Evolutionary conservation across 1,284 basidiomycete species (phyloP), one percentile per base, ranked within the genome.

Genomic region (Leccinum pachyderme): DNA sequence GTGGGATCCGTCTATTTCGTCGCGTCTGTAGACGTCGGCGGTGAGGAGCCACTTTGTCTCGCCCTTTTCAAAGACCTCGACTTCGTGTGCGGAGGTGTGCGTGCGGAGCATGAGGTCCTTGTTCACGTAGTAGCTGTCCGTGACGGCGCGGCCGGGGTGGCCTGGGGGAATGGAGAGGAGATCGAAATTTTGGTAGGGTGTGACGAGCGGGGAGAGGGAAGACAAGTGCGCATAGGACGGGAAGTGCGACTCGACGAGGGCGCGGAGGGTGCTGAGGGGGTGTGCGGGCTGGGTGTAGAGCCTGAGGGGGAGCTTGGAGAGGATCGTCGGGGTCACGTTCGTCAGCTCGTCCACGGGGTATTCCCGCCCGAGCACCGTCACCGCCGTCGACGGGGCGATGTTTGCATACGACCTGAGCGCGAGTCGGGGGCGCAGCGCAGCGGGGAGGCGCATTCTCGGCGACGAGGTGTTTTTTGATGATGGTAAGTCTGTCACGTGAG

Each of bases 51-150:
- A 99, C 52, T 81, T 80, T 35, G 89, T 83, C 62, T 89, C 77
- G 5, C 92, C 92, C 35, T 78, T 74, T 43, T 81, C 74, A 73
- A 98, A 99, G 6, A 89, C 86, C 61, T 96, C 93, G 33, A 99
- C 91, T 76, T 99, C 96, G 72, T 99, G 97, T 2, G 97, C 94
- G 22, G 91, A 95, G 0, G 97, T 98, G 72, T 99, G 97, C 0
- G 97, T 99, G 45, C 97, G 88, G 49, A 99, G 84, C 88, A 99
- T 95, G 61, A 89, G 80, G 62, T 84, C 77, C 61, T 81, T 81
- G 77, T 99, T 99, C 64, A 98, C 77, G 72, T 99, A 99, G 79
- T 99, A 99, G 63, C 90, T 93, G 76, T 99, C 97, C 27, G 92
- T 92, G 47, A 85, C 77, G 22, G 86, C 81, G 54, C 97, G 85